Percentiles rank a stretch among this genome's conserved stretches.
These are phyloP conservation scores for Meira miltonrushii DNA, from an alignment of 1,284 basidiomycete genomes.

Conservation along the genomic window DNA sequence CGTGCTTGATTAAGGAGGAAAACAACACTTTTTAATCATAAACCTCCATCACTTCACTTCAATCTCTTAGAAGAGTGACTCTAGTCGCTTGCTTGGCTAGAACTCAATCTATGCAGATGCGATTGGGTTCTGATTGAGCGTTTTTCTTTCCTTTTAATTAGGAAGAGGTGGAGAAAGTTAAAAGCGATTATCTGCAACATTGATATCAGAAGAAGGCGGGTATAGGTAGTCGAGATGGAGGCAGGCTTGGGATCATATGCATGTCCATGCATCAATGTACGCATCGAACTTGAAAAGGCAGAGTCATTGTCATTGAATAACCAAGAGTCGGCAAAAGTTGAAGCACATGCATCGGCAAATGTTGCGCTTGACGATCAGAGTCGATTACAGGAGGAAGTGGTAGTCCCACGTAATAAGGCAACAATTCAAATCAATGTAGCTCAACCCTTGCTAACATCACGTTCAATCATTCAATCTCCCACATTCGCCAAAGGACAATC, in stretches of 20 bases:
- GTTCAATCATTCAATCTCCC: not conserved
- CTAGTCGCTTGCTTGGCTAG: too few relatives aligned
- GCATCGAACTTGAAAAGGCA: not conserved
- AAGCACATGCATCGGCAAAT: not conserved
- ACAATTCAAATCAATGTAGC: not conserved
- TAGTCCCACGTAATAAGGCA: too few relatives aligned
- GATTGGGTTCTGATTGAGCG: too few relatives aligned
- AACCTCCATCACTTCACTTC: too few relatives aligned
- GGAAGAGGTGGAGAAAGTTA: not conserved
- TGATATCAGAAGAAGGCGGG: not conserved
- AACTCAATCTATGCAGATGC: too few relatives aligned
- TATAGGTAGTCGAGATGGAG: not conserved
- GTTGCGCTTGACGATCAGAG: not conserved
- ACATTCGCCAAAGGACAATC: not conserved
- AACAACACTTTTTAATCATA: too few relatives aligned
- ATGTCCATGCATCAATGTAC: constrained; percentile 5
- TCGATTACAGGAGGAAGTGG: too few relatives aligned
- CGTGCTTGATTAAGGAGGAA: too few relatives aligned
- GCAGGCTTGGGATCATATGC: not conserved
- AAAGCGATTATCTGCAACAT: not conserved
- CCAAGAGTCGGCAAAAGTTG: not conserved
- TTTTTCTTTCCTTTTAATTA: too few relatives aligned
- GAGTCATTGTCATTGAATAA: not conserved
- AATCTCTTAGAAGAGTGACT: too few relatives aligned
- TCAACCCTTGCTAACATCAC: not conserved